Evolutionary conservation across 108 stramenopile species (phyloP).

Genomic region (Ochromonas danica): DNA sequence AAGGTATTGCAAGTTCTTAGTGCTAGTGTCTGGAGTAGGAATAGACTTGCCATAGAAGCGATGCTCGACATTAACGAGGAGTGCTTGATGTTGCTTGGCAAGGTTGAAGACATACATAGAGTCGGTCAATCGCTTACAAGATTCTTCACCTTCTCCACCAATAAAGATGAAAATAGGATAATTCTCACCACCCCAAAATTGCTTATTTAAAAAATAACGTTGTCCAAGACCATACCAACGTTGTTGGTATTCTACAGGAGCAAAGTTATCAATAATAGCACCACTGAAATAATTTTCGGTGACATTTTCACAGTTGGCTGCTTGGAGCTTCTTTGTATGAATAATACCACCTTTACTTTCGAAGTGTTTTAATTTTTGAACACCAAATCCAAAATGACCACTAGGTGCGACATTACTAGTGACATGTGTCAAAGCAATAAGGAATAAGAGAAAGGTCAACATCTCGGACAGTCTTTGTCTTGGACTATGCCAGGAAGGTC

Average conservation of each 20-base stretch:
- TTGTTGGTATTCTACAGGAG: conserved; percentile 20
- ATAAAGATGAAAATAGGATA: conserved; percentile 50
- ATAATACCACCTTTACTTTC: not conserved
- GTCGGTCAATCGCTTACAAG: not conserved
- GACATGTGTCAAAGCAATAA: not conserved
- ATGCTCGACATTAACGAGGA: conserved; percentile 74
- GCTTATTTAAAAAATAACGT: conserved; percentile 45
- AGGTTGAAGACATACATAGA: conserved; percentile 11
- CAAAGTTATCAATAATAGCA: conserved; percentile 37
- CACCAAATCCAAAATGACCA: not conserved
- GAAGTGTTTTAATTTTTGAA: not conserved
- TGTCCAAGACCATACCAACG: conserved; percentile 34
- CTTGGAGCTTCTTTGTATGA: not conserved
- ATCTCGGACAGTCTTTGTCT: not conserved
- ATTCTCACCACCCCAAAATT: conserved; percentile 35
- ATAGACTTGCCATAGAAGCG: conserved; percentile 79
- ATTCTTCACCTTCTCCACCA: conserved; percentile 49
- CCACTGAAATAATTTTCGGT: not conserved
- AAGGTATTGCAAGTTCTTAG: conserved; percentile 57
- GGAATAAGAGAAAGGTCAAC: not conserved
- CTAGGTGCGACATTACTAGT: not conserved
- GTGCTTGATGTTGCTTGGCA: not conserved
- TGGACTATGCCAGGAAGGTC: too few relatives aligned
- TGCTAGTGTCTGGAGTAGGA: conserved; percentile 44
- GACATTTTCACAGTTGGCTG: conserved; percentile 25